A percentile compares a stretch with the other conserved stretches of the same genome.
Conservation (phyloP, 1,284 basidiomycete genomes). For the Rhodotorula sp. region DNA sequence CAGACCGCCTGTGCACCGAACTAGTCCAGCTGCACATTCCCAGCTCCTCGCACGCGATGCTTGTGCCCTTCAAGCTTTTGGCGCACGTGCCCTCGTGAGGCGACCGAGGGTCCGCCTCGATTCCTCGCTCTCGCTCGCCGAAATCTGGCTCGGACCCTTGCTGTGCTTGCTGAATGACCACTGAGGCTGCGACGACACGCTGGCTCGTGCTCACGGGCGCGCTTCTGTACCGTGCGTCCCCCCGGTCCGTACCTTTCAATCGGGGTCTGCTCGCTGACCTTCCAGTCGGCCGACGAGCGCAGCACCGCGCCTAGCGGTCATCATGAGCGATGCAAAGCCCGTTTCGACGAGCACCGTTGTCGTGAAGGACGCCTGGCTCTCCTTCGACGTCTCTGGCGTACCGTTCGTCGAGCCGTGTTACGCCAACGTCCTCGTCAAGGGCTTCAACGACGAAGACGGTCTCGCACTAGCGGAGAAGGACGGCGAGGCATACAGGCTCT, state of each 20-base stretch:
- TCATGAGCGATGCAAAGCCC: not conserved
- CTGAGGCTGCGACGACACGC: not conserved
- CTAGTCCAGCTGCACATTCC: too few relatives aligned
- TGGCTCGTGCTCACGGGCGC: not conserved
- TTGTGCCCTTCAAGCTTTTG: too few relatives aligned
- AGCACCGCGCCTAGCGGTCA: constrained; percentile 12
- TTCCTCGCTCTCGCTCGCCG: not conserved
- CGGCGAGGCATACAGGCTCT: constrained; percentile 20
- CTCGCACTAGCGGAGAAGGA: not conserved
- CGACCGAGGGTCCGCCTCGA: too few relatives aligned
- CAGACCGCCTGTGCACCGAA: too few relatives aligned
- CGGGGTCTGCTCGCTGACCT: not conserved
- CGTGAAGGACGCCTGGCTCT: constrained; percentile 20
- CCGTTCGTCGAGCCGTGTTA: constrained; percentile 31
- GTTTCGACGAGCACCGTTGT: constrained; percentile 13
- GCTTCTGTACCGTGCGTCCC: not conserved
- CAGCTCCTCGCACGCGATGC: too few relatives aligned
- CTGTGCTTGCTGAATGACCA: not conserved
- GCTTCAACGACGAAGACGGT: constrained; percentile 17
- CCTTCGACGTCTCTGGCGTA: constrained; percentile 30
- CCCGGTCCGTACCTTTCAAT: too few relatives aligned
- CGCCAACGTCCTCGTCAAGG: constrained; percentile 21
- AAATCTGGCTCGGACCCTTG: too few relatives aligned
- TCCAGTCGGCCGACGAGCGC: not conserved
- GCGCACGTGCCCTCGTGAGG: too few relatives aligned